A percentile compares a stretch with the other conserved stretches of the same genome.
Evolutionary conservation across 169 alveolate species (phyloP).

Genomic region (Babesia gibsoni): DNA sequence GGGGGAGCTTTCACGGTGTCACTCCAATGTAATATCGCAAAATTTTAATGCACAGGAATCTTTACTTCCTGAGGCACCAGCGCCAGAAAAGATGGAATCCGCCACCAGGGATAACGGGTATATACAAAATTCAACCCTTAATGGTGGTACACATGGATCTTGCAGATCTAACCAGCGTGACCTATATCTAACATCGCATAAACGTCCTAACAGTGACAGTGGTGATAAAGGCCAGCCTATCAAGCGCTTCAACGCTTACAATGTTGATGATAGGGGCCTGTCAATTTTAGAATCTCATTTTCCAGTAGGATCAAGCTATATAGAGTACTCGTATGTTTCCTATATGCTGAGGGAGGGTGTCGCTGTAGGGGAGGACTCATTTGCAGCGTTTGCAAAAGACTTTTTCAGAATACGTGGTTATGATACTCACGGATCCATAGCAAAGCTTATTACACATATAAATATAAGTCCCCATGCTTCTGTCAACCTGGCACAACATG

Average conservation of each 20-base stretch:
- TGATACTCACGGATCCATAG: neutral
- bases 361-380: constrained; percentile 7
- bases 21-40: too few relatives aligned
- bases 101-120: too few relatives aligned
- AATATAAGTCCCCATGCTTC: constrained; percentile 2
- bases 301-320: constrained; percentile 40
- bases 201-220: neutral
- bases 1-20: too few relatives aligned
- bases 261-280: neutral
- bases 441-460: neutral
- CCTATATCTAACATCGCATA: neutral
- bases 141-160: too few relatives aligned
- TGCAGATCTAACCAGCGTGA: too few relatives aligned
- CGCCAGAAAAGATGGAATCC: too few relatives aligned
- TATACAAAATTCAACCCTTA: too few relatives aligned
- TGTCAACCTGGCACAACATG: neutral
- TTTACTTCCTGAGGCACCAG: too few relatives aligned
- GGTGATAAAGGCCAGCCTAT: neutral
- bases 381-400: neutral
- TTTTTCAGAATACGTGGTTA: neutral
- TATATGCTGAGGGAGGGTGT: neutral
- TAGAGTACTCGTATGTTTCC: constrained; percentile 22
- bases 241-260: constrained; percentile 6
- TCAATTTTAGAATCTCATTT: constrained; percentile 22
- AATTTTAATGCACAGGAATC: too few relatives aligned